phyloP scores from a whole-genome alignment of 257 asterid genomes.

The Plectranthus barbatus region DNA sequence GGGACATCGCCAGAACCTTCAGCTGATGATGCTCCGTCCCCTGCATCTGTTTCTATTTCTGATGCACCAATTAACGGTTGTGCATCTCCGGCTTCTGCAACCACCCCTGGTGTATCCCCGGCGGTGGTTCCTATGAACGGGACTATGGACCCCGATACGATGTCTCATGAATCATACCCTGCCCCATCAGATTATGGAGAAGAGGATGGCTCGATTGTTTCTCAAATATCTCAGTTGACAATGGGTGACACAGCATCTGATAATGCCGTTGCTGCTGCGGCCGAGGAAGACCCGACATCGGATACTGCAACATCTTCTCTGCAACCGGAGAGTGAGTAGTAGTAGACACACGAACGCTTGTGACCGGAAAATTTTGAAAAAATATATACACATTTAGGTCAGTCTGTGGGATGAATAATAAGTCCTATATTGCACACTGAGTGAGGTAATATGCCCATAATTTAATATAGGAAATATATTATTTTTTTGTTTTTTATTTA shows the following conservation, averaged over 20 bases:
- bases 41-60: conserved; percentile 28
- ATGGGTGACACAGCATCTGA: conserved; percentile 41
- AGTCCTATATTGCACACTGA: conserved; percentile 2
- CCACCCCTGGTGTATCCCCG: conserved; percentile 34
- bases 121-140: conserved; percentile 28
- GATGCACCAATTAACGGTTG: conserved; percentile 35
- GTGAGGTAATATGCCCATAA: conserved; percentile 2
- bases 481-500: neutral
- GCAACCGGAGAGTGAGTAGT: conserved; percentile 20
- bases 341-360: conserved; percentile 18
- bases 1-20: conserved; percentile 44
- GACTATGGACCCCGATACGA: conserved; percentile 17
- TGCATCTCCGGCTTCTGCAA: conserved; percentile 28
- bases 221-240: conserved; percentile 42
- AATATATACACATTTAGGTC: conserved; percentile 21
- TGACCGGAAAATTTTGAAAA: conserved; percentile 15
- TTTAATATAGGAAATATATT: neutral
- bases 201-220: conserved; percentile 34
- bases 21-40: conserved; percentile 16
- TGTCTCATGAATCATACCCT: conserved; percentile 33
- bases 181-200: conserved; percentile 46
- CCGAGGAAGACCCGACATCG: conserved; percentile 21
- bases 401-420: conserved; percentile 12
- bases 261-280: conserved; percentile 16
- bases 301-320: conserved; percentile 23